A percentile compares a stretch with the other conserved stretches of the same genome.
These are phyloP conservation scores for Pharnaceum exiguum DNA, from an alignment of 148 eudicot genomes.

Conservation along the genomic window DNA sequence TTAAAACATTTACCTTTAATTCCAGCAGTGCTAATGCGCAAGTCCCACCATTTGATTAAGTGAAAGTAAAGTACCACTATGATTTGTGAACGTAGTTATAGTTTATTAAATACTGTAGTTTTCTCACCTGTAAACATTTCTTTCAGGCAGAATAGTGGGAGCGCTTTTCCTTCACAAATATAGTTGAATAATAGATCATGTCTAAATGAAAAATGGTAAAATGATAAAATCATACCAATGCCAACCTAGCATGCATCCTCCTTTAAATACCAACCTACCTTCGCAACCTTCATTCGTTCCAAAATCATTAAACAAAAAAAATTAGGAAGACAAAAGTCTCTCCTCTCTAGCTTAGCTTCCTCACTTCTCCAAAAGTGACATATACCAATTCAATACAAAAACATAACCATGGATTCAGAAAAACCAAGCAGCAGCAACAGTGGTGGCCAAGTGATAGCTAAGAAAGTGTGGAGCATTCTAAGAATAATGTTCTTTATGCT, in stretches of 20 bases:
- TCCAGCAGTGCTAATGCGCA: too few species aligned
- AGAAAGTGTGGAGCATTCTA: slow-evolving; percentile 23
- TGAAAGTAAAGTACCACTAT: too few species aligned
- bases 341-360: neutral
- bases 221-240: slow-evolving; percentile 5
- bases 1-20: too few species aligned
- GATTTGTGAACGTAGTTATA: too few species aligned
- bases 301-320: slow-evolving; percentile 10
- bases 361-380: neutral
- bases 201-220: neutral
- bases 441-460: slow-evolving; percentile 15
- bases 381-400: neutral
- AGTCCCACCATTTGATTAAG: too few species aligned
- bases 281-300: slow-evolving; percentile 19
- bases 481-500: slow-evolving; percentile 20
- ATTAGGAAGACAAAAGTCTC: neutral
- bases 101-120: too few species aligned
- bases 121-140: too few species aligned
- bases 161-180: too few species aligned
- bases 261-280: slow-evolving; percentile 19
- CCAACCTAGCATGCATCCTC: neutral
- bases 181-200: too few species aligned
- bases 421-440: slow-evolving; percentile 8
- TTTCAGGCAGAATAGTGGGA: too few species aligned
- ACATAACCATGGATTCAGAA: slow-evolving; percentile 14